Evolutionary conservation across 768 basidiomycete species (phyloP), one percentile per base, ranked within the genome.

Genomic region (Vararia minispora): DNA sequence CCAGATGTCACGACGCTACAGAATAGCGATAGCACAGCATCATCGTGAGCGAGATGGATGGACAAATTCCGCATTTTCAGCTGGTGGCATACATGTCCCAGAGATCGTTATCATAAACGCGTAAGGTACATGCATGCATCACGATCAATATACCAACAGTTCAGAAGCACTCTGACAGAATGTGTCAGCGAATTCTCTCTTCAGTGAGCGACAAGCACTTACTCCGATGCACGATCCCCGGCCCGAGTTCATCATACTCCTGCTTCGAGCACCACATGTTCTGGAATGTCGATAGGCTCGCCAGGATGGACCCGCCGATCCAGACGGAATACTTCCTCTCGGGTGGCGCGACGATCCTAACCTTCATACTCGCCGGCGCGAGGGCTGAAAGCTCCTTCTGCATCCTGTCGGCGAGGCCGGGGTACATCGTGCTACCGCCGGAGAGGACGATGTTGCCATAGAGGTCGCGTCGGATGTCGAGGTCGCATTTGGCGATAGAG

Each of bases 271-370:
- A 82, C 89, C 91, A 95, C 64, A 92, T 66, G 58, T 90, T 91
- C 69, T 94, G 90, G 90, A 94, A 94, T 51, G 90, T 92, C 55
- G 76, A 82, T 35, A 95, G 73, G 23, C 87, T 90, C 31, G 89
- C 90, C 49, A 86, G 64, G 52, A 85, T 86, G 29, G 79, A 82
- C 43, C 82, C 83, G 65, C 83, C 83, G 51, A 90, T 90, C 86
- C 91, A 95, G 63, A 92, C 90, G 39, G 86, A 89, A 74, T 90
- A 90, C 60, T 88, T 94, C 52, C 89, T 70, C 69, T 94, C 89
- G 39, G 89, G 88, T 35, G 90, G 89, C 43, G 89, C 85, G 42
- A 88, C 82, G 40, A 91, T 88, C 76, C 88, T 90, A 66, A 90
- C 81, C 72, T 90, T 92, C 83, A 92, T 83, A 64, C 81, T 86